Evolutionary conservation across 495 filamentous ascomycete genomes (phyloP).

Genomic region (Evansstolkia leycettana): DNA sequence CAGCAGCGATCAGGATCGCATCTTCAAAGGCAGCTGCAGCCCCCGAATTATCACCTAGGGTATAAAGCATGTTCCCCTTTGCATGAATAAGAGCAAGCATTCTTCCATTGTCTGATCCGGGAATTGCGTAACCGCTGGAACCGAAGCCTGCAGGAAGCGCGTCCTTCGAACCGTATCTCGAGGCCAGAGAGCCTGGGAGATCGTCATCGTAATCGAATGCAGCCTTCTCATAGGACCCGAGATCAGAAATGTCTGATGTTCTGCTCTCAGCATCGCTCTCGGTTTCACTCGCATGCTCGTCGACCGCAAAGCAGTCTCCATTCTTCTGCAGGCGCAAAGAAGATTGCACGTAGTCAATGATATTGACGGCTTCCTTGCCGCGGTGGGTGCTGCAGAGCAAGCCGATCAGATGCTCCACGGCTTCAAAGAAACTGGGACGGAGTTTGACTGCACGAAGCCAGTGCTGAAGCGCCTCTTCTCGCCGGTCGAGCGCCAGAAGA

Average conservation of each 20-base stretch:
- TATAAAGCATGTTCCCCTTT: conserved; percentile 97
- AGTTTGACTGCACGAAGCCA: conserved; percentile 77
- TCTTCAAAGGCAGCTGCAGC: conserved; percentile 92
- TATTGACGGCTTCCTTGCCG: conserved; percentile 72
- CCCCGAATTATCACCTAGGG: conserved; percentile 68
- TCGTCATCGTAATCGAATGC: conserved; percentile 48
- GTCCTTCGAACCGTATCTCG: conserved; percentile 18
- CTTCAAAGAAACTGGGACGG: conserved; percentile 87
- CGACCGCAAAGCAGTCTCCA: conserved; percentile 33
- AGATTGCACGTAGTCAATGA: conserved; percentile 81
- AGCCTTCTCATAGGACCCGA: conserved; percentile 40
- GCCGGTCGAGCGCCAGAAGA: conserved; percentile 67
- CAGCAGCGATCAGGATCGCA: conserved; percentile 79
- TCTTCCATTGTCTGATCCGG: conserved; percentile 82
- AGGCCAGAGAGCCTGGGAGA: conserved; percentile 12
- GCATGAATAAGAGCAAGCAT: conserved; percentile 88
- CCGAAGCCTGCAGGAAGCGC: conserved; percentile 46
- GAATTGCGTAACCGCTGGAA: conserved; percentile 75
- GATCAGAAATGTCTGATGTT: conserved; percentile 34
- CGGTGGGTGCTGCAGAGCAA: conserved; percentile 73
- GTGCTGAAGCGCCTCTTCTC: conserved; percentile 73
- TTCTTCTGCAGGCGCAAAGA: conserved; percentile 47
- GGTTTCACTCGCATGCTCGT: conserved; percentile 43
- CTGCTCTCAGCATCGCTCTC: conserved; percentile 42
- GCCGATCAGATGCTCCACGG: conserved; percentile 89